A percentile compares a stretch with the other conserved stretches of the same genome.
These are phyloP conservation scores for Fusarium sp. DNA, from an alignment of 2,329 filamentous ascomycete genomes.

Conservation along the genomic window DNA sequence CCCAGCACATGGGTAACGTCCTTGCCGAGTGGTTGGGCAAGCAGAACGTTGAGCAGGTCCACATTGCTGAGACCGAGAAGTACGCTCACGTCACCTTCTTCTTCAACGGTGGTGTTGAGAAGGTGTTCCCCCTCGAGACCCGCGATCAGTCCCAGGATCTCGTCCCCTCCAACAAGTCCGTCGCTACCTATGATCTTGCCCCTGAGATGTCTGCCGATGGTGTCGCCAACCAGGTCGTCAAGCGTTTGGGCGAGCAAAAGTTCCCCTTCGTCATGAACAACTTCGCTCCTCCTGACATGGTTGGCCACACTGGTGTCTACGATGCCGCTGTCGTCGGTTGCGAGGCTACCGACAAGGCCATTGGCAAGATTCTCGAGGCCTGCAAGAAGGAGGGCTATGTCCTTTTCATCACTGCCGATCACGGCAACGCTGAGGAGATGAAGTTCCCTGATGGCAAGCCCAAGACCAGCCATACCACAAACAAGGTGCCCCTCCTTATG, in stretches of 20 bases:
- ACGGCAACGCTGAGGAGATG: constrained; percentile 99
- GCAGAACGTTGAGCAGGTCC: constrained; percentile 90
- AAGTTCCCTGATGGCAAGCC: constrained; percentile 94
- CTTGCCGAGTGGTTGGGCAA: constrained; percentile 95
- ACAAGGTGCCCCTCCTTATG: constrained; percentile 98
- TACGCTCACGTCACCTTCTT: constrained; percentile 99
- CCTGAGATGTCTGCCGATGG: constrained; percentile 95
- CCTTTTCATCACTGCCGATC: constrained; percentile 95
- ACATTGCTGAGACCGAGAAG: constrained; percentile 98
- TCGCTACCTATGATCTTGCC: constrained; percentile 93
- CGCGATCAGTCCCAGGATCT: constrained; percentile 84
- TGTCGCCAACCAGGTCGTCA: constrained; percentile 89
- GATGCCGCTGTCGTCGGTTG: constrained; percentile 90
- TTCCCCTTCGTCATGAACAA: constrained; percentile 99
- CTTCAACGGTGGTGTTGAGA: constrained; percentile 99
- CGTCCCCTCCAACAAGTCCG: constrained; percentile 88
- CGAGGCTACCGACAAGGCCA: constrained; percentile 90
- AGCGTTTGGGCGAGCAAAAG: constrained; percentile 85
- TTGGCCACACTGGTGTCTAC: constrained; percentile 98
- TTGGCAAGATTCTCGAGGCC: constrained; percentile 89
- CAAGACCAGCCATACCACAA: constrained; percentile 97
- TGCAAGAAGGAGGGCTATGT: constrained; percentile 95
- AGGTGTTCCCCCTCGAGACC: constrained; percentile 91
- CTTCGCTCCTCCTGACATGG: constrained; percentile 99
- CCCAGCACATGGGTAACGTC: constrained; percentile 98